Conservation (phyloP, 2,329 filamentous ascomycete species). For the Colletotrichum viniferum region DNA sequence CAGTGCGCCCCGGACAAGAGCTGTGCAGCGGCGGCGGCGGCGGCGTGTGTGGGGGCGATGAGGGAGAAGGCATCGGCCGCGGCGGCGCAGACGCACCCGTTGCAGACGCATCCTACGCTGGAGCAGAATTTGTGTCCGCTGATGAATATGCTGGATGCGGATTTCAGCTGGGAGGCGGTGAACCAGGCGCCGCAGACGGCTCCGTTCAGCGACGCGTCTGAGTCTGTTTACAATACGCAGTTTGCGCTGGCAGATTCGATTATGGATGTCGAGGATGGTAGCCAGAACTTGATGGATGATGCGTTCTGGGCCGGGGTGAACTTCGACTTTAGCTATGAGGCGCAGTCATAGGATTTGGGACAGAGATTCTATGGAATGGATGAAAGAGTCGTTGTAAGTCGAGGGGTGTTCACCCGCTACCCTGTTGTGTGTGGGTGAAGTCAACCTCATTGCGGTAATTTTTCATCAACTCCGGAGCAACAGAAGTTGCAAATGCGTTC, state of each 20-base stretch:
- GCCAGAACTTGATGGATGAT: neutral
- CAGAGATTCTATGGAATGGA: neutral
- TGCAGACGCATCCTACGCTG: neutral
- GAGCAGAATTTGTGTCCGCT: slow-evolving; percentile 15
- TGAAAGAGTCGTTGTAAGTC: neutral
- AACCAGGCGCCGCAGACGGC: neutral
- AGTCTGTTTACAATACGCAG: slow-evolving; percentile 14
- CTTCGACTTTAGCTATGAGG: neutral
- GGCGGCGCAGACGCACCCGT: neutral
- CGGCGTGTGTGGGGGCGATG: neutral
- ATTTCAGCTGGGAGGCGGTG: neutral
- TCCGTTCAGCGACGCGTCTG: neutral
- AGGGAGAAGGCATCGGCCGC: neutral
- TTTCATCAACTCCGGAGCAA: accelerated
- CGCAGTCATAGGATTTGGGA: neutral
- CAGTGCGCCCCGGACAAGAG: neutral
- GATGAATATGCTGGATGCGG: neutral
- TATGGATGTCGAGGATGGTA: neutral
- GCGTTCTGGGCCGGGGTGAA: slow-evolving; percentile 9
- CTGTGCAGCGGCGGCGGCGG: neutral
- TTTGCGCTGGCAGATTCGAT: slow-evolving; percentile 14
- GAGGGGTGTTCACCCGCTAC: too few species aligned
- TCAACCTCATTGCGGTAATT: neutral
- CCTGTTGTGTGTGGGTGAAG: neutral
- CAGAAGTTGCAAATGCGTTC: neutral